These are phyloP conservation scores for Gloeostereum incarnatum DNA, from an alignment of 768 basidiomycete genomes.

Conservation along the genomic window DNA sequence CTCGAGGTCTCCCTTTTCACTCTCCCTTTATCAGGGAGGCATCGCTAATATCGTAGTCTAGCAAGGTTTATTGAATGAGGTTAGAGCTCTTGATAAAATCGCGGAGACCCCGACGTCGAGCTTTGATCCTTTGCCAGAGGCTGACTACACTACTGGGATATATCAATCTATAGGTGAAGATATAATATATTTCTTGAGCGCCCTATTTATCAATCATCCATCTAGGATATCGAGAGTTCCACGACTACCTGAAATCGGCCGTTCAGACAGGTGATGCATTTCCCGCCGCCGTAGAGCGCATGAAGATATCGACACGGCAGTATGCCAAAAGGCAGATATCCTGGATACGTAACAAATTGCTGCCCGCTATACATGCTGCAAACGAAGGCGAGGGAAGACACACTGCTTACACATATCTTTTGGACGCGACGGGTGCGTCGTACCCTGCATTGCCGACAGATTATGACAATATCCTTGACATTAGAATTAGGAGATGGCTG, in stretches of 20 bases:
- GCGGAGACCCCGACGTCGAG: conserved; percentile 8
- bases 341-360: conserved; percentile 87
- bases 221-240: conserved; percentile 89
- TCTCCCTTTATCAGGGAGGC: conserved; percentile 1
- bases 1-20: conserved; percentile 45
- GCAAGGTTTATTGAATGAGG: conserved; percentile 78
- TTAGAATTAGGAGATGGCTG: conserved; percentile 48
- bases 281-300: conserved; percentile 52
- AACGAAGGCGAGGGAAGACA: conserved; percentile 23
- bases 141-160: conserved; percentile 77
- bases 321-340: conserved; percentile 88
- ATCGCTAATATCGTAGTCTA: conserved; percentile 24
- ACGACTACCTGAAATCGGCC: conserved; percentile 45
- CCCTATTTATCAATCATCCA: conserved; percentile 6
- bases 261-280: conserved; percentile 33
- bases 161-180: conserved; percentile 85
- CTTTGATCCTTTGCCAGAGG: conserved; percentile 3
- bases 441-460: background rate
- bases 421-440: conserved; percentile 59
- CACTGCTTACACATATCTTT: conserved; percentile 33
- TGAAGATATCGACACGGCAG: conserved; percentile 82
- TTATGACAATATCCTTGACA: conserved; percentile 3
- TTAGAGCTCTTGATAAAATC: conserved; percentile 40
- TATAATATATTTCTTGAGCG: background rate
- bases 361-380: conserved; percentile 57